Evolutionary conservation across 2,329 filamentous ascomycete species (phyloP).

Genomic region (Exophiala dermatitidis): DNA sequence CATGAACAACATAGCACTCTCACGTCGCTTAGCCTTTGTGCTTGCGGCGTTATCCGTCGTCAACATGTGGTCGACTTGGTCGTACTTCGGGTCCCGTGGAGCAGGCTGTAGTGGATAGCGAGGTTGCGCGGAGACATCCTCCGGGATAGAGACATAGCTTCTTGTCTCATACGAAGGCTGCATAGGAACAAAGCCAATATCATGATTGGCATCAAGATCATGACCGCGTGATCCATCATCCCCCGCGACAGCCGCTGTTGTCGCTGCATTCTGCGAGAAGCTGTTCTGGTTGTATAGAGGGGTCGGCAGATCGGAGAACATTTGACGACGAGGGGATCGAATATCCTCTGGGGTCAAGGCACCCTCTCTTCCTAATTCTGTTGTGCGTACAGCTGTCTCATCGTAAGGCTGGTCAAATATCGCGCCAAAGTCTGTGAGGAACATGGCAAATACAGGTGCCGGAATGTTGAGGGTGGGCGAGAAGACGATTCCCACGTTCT

Average conservation of each 20-base stretch:
- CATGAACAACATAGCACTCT: slow-evolving; percentile 38
- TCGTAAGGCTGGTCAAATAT: slow-evolving; percentile 67
- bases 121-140: slow-evolving; percentile 22
- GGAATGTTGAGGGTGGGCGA: slow-evolving; percentile 95
- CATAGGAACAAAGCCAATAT: slow-evolving; percentile 36
- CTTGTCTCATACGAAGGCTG: slow-evolving; percentile 30
- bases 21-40: slow-evolving; percentile 41
- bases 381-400: slow-evolving; percentile 4
- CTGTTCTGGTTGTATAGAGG: slow-evolving; percentile 54
- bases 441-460: slow-evolving; percentile 85
- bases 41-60: slow-evolving; percentile 34
- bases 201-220: slow-evolving; percentile 43
- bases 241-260: slow-evolving; percentile 27
- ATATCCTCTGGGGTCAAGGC: slow-evolving; percentile 47
- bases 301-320: slow-evolving; percentile 60
- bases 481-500: slow-evolving; percentile 97
- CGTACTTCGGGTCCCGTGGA: slow-evolving; percentile 25
- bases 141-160: slow-evolving; percentile 29
- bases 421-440: slow-evolving; percentile 79
- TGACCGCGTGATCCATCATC: slow-evolving; percentile 36
- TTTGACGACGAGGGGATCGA: slow-evolving; percentile 57
- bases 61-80: slow-evolving; percentile 37
- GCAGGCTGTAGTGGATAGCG: slow-evolving; percentile 19
- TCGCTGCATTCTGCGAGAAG: slow-evolving; percentile 34
- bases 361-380: slow-evolving; percentile 33